phyloP scores from a whole-genome alignment of 192 early-diverging fungal genomes.

The Coemansia sp. region DNA sequence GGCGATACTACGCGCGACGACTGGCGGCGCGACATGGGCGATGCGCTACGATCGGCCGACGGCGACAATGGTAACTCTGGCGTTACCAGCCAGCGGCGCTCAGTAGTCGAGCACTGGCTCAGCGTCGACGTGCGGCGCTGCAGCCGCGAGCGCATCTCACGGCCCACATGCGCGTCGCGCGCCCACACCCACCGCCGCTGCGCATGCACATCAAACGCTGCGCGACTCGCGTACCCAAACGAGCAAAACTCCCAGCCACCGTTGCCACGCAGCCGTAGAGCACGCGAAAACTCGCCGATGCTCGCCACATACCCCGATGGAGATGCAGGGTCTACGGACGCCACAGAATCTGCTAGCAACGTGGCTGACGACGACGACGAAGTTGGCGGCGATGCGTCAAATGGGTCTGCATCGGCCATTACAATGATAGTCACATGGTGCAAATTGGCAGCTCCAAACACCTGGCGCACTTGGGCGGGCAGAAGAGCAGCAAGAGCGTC shows the following conservation, averaged over 20 bases:
- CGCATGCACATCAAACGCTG: constrained; percentile 22
- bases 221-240: constrained; percentile 28
- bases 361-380: constrained; percentile 7
- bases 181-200: constrained; percentile 26
- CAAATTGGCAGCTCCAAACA: constrained; percentile 24
- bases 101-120: constrained; percentile 53
- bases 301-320: constrained; percentile 6
- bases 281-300: constrained; percentile 36
- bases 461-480: constrained; percentile 16
- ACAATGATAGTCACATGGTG: constrained; percentile 39
- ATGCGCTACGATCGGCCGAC: constrained; percentile 3
- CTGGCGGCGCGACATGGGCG: constrained; percentile 31
- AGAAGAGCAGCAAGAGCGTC: constrained; percentile 16
- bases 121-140: constrained; percentile 41
- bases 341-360: background rate
- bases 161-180: background rate
- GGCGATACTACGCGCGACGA: constrained; percentile 36
- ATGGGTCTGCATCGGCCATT: constrained; percentile 21
- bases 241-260: constrained; percentile 28
- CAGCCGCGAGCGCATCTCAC: constrained; percentile 8
- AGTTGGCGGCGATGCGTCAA: constrained; percentile 11
- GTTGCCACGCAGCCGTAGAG: constrained; percentile 18
- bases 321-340: background rate
- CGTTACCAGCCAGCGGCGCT: constrained; percentile 46
- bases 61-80: constrained; percentile 17